Conservation (phyloP, 2,329 filamentous ascomycete species). For the Fusarium oligoseptatum region DNA sequence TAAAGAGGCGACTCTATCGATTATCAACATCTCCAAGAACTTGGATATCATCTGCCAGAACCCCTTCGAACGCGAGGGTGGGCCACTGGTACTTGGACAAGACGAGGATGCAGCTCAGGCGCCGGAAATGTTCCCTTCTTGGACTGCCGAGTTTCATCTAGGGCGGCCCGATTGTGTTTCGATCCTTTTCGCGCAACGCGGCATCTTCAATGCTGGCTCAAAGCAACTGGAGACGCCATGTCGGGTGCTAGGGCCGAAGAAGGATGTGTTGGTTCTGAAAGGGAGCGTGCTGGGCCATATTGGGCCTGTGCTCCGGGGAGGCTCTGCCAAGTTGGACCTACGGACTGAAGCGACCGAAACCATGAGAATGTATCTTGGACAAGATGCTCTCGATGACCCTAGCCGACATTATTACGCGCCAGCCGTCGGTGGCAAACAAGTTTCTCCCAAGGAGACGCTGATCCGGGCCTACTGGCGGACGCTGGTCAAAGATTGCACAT, state of each 20-base stretch:
- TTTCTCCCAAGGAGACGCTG: neutral
- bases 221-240: slow-evolving; percentile 3
- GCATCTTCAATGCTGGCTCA: slow-evolving; percentile 7
- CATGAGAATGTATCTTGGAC: neutral
- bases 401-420: neutral
- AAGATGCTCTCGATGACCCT: neutral
- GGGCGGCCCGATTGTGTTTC: neutral
- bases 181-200: slow-evolving; percentile 23
- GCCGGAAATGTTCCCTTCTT: slow-evolving; percentile 2
- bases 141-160: slow-evolving; percentile 13
- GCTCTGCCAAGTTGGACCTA: neutral
- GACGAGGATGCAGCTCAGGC: neutral
- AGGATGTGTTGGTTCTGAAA: neutral
- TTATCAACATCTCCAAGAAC: slow-evolving; percentile 19
- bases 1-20: neutral
- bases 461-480: slow-evolving; percentile 24
- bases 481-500: slow-evolving; percentile 14
- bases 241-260: neutral
- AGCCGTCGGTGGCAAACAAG: neutral
- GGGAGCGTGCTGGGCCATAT: slow-evolving; percentile 2
- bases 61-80: slow-evolving; percentile 15
- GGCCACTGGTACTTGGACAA: neutral
- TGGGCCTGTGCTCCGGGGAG: neutral
- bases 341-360: neutral
- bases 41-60: slow-evolving; percentile 31